These are phyloP conservation scores for Alternaria consortialis DNA, from an alignment of 2,329 filamentous ascomycete genomes.

Conservation along the genomic window DNA sequence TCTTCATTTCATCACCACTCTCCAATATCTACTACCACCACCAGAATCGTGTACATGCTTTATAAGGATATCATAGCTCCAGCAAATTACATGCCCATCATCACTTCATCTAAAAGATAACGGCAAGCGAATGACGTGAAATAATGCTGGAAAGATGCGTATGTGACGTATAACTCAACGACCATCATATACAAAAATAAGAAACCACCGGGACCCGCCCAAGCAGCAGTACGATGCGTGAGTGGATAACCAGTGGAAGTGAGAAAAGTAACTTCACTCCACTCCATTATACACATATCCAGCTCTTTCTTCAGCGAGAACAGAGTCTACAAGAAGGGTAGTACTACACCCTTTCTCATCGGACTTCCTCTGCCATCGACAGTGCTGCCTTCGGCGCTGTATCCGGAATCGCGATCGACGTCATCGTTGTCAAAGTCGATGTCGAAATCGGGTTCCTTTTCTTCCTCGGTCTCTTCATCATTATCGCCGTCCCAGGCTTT, in stretches of 20 bases:
- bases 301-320: background rate
- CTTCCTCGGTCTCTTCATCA: conserved; percentile 56
- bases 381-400: conserved; percentile 50
- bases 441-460: conserved; percentile 76
- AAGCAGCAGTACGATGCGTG: conserved; percentile 10
- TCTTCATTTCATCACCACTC: background rate
- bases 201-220: conserved; percentile 14
- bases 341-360: conserved; percentile 45
- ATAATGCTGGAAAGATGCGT: conserved; percentile 3
- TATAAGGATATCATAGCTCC: conserved; percentile 6
- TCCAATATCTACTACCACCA: background rate
- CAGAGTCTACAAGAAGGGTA: conserved; percentile 39
- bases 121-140: background rate
- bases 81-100: background rate
- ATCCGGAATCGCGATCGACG: conserved; percentile 54
- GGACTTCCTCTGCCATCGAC: conserved; percentile 47
- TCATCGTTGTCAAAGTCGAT: conserved; percentile 88
- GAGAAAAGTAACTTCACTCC: background rate
- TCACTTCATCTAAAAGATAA: background rate
- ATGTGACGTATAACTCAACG: background rate
- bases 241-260: conserved; percentile 4
- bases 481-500: conserved; percentile 75
- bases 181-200: conserved; percentile 9
- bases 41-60: background rate
- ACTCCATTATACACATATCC: background rate